Conservation (phyloP, 768 basidiomycete species). For the Suillus lakei region DNA sequence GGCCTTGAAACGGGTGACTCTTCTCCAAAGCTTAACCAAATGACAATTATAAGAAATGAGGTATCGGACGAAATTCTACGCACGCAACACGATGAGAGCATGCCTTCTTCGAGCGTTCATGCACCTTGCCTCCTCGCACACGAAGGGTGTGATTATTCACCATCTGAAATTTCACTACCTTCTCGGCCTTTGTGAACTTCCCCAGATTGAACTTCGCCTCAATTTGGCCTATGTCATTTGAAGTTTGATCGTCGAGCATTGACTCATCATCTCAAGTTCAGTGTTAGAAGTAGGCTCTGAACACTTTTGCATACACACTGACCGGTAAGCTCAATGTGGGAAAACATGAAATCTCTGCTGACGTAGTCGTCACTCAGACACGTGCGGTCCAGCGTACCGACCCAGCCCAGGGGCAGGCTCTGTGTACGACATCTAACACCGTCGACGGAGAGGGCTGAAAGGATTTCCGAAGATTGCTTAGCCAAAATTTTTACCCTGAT, state of each 20-base stretch:
- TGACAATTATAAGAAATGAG: background rate
- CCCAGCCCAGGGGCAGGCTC: accelerated
- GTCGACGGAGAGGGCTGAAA: slow-evolving; percentile 11
- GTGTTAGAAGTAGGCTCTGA: background rate
- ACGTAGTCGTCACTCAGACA: background rate
- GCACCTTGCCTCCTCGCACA: background rate
- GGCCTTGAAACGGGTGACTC: background rate
- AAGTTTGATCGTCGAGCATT: slow-evolving; percentile 11
- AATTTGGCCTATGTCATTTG: slow-evolving; percentile 21
- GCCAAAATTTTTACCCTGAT: slow-evolving; percentile 16
- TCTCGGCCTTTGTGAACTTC: too few relatives aligned
- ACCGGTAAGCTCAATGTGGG: slow-evolving; percentile 24
- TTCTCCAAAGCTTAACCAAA: slow-evolving; percentile 18
- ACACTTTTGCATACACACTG: background rate
- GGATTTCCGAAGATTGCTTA: background rate
- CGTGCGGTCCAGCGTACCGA: background rate
- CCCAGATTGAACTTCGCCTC: slow-evolving; percentile 8
- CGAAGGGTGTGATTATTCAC: too few relatives aligned
- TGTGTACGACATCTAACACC: background rate
- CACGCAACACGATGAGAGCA: background rate
- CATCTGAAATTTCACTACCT: accelerated
- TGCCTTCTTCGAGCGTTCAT: background rate
- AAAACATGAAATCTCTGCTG: slow-evolving; percentile 16
- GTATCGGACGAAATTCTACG: background rate
- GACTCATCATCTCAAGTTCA: slow-evolving; percentile 25